Evolutionary conservation across 1,284 basidiomycete species (phyloP).

Genomic region (Leccinum glutinopallens): DNA sequence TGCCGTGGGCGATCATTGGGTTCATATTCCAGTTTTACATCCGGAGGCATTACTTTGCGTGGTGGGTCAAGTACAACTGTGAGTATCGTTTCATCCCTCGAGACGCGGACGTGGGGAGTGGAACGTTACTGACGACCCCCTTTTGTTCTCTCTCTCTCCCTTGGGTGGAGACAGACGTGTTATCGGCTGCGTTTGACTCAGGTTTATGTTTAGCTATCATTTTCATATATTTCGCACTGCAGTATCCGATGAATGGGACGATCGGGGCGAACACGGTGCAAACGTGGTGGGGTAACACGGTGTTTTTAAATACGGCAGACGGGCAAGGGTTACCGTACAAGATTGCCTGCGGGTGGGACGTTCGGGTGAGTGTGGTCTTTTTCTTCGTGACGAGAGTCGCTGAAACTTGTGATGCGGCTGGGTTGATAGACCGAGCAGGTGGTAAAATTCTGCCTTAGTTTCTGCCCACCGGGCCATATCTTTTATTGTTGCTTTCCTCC

Average conservation of each 20-base stretch:
- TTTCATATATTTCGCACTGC: conserved; percentile 68
- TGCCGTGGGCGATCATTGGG: too few relatives aligned
- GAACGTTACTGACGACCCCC: not conserved
- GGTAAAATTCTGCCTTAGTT: too few relatives aligned
- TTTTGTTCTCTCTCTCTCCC: not conserved
- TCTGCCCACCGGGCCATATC: too few relatives aligned
- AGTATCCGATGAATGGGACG: conserved; percentile 63
- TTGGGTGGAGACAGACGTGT: conserved; percentile 36
- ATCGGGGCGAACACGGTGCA: conserved; percentile 59
- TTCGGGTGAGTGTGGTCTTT: conserved; percentile 40
- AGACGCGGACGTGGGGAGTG: not conserved
- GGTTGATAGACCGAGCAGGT: too few relatives aligned
- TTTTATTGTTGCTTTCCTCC: too few relatives aligned
- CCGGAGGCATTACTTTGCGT: too few relatives aligned
- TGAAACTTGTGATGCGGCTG: too few relatives aligned
- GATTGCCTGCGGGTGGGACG: conserved; percentile 34
- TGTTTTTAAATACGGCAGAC: conserved; percentile 48
- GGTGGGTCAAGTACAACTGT: too few relatives aligned
- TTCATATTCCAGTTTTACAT: too few relatives aligned
- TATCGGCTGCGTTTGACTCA: conserved; percentile 51
- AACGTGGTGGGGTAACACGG: conserved; percentile 74
- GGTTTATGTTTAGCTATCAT: conserved; percentile 55
- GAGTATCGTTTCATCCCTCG: too few relatives aligned
- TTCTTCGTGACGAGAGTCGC: not conserved
- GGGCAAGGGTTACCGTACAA: conserved; percentile 32